Conservation (phyloP, 2,329 filamentous ascomycete species). For the Alternaria sp. region DNA sequence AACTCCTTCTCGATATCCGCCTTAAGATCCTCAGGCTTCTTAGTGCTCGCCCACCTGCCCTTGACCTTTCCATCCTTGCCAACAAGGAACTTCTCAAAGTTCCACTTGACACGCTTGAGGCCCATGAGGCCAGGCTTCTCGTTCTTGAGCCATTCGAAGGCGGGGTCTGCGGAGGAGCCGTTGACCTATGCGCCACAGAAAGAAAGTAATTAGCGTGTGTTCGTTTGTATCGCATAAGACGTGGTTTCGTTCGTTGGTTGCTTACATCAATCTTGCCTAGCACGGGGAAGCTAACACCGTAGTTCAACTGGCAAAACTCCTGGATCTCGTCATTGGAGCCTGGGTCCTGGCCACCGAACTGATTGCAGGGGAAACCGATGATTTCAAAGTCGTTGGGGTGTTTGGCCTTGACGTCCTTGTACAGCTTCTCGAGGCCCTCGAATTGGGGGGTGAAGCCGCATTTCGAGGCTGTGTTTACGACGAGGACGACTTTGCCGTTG, state of each 20-base stretch:
- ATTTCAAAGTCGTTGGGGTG: conserved; percentile 81
- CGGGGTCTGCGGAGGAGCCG: conserved; percentile 77
- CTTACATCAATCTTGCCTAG: conserved; percentile 86
- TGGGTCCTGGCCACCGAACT: conserved; percentile 91
- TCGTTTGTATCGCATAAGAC: not conserved
- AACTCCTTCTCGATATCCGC: conserved; percentile 77
- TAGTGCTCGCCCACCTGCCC: conserved; percentile 83
- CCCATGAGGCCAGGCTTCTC: conserved; percentile 83
- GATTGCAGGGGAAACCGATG: conserved; percentile 98
- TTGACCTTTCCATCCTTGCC: conserved; percentile 85
- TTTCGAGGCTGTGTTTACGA: conserved; percentile 98
- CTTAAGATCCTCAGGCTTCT: conserved; percentile 84
- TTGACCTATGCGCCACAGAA: conserved; percentile 58
- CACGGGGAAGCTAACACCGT: conserved; percentile 90
- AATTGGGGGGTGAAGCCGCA: conserved; percentile 99
- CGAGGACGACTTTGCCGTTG: conserved; percentile 90
- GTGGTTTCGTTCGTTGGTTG: not conserved
- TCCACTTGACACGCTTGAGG: conserved; percentile 95
- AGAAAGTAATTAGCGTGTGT: not conserved
- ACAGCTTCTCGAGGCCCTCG: conserved; percentile 86
- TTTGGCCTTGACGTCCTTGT: conserved; percentile 74
- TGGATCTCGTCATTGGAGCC: conserved; percentile 70
- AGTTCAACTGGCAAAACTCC: conserved; percentile 86
- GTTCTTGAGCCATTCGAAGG: conserved; percentile 77
- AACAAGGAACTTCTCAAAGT: conserved; percentile 98